phyloP scores from a whole-genome alignment of 1,284 basidiomycete species.

The Anthracocystis walkeri region DNA sequence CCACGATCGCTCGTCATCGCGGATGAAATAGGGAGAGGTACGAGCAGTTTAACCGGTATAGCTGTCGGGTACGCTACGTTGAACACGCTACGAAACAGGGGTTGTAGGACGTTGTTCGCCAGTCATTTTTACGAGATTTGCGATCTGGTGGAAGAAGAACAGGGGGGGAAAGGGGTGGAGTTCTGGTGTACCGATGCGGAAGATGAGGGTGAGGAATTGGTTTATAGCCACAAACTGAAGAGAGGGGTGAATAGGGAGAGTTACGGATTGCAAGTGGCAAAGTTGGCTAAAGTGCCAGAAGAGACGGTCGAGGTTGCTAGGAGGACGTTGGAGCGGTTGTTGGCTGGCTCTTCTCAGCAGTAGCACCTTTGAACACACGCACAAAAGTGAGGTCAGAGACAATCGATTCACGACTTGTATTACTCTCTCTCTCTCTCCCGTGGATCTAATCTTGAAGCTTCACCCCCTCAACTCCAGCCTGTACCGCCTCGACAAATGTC shows the following conservation, averaged over 20 bases:
- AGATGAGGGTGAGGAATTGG: conserved; percentile 74
- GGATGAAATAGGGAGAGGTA: conserved; percentile 90
- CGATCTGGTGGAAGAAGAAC: conserved; percentile 73
- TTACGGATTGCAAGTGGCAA: conserved; percentile 91
- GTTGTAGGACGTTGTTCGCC: conserved; percentile 88
- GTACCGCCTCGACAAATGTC: conserved; percentile 43
- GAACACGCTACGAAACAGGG: conserved; percentile 83
- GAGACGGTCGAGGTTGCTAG: conserved; percentile 16
- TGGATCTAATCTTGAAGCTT: conserved; percentile 23
- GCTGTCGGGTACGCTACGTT: conserved; percentile 92
- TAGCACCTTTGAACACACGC: not conserved
- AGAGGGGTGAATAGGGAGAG: conserved; percentile 90
- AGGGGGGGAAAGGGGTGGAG: conserved; percentile 71
- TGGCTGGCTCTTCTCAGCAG: not conserved
- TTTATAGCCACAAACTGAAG: conserved; percentile 83
- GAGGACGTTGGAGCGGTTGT: conserved; percentile 8
- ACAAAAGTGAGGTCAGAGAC: no score
- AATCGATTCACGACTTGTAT: no score
- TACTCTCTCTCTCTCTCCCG: no score
- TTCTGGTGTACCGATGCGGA: conserved; percentile 93
- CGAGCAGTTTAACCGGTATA: conserved; percentile 89
- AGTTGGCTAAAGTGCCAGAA: conserved; percentile 84
- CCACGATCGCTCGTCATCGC: conserved; percentile 58
- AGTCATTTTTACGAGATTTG: conserved; percentile 96
- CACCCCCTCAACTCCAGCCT: conserved; percentile 25